phyloP scores from a whole-genome alignment of 1,284 basidiomycete species.

The Fomitiporia mediterranea region DNA sequence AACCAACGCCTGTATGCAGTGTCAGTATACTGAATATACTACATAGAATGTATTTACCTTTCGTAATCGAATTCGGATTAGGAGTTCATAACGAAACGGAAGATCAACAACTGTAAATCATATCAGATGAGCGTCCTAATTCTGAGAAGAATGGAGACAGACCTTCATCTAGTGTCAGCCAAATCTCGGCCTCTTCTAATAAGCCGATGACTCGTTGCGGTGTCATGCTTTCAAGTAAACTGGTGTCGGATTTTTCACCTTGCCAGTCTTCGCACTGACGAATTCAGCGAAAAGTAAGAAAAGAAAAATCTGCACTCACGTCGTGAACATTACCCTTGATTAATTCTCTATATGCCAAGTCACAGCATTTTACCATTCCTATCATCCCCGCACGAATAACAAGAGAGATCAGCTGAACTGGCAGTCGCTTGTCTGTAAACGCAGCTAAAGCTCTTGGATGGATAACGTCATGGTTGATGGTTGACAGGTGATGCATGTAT shows the following conservation, averaged over 20 bases:
- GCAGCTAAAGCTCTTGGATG: conserved; percentile 28
- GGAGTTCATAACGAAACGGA: conserved; percentile 7
- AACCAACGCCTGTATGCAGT: conserved; percentile 5
- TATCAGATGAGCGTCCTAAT: conserved; percentile 1
- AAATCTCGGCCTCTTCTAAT: conserved; percentile 54
- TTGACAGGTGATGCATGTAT: conserved; percentile 67
- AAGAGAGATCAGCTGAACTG: conserved; percentile 56
- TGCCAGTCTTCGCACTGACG: conserved; percentile 82
- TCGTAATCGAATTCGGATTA: conserved; percentile 11
- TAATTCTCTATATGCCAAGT: conserved; percentile 79
- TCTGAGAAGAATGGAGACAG: conserved; percentile 12
- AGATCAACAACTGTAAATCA: background rate
- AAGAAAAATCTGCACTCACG: conserved; percentile 42
- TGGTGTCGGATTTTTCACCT: conserved; percentile 80
- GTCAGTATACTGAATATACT: background rate
- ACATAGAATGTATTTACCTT: background rate
- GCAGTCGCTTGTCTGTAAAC: conserved; percentile 31
- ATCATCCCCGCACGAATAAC: conserved; percentile 70
- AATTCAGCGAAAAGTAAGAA: conserved; percentile 8
- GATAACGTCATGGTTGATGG: conserved; percentile 54
- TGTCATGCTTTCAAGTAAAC: conserved; percentile 68
- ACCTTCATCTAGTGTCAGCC: conserved; percentile 48
- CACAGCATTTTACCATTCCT: conserved; percentile 79
- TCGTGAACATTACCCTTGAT: conserved; percentile 70
- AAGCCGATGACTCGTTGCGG: conserved; percentile 51